Evolutionary conservation across 2,329 filamentous ascomycete genomes (phyloP).

Genomic region (Rosellinia necatrix): DNA sequence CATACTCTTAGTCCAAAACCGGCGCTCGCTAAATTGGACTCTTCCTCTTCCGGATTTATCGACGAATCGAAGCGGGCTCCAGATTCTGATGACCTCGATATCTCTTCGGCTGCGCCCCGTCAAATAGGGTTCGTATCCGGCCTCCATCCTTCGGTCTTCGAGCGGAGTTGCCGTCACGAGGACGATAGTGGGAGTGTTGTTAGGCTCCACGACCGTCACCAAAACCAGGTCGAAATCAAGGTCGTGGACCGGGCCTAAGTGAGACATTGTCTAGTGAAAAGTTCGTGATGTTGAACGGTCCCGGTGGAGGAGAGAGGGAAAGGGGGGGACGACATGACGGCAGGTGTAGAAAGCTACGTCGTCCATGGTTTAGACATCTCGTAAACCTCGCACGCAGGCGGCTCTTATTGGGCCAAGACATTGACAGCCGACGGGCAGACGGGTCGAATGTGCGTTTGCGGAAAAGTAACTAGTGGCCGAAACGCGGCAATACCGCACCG

Average conservation of each 20-base stretch:
- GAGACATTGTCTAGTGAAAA: not conserved
- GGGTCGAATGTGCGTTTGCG: slow-evolving; percentile 8
- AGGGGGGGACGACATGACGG: no score
- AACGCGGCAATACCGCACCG: not conserved
- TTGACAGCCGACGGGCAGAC: not conserved
- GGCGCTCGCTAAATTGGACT: slow-evolving; percentile 6
- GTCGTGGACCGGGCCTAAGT: slow-evolving; percentile 5
- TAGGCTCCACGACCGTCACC: no score
- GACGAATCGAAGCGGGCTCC: slow-evolving; percentile 12
- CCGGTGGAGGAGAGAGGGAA: not conserved
- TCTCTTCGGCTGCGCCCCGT: slow-evolving; percentile 12
- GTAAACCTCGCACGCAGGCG: not conserved
- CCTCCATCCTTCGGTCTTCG: not conserved
- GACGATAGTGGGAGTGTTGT: not conserved
- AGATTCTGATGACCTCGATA: slow-evolving; percentile 6
- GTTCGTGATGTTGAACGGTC: not conserved
- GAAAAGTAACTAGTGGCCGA: slow-evolving; percentile 2
- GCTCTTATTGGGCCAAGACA: not conserved
- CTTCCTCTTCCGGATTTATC: not conserved
- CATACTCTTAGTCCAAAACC: not conserved
- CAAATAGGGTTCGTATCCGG: slow-evolving; percentile 26
- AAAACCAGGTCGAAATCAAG: not conserved
- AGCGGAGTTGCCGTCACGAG: slow-evolving; percentile 7
- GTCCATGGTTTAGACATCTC: slow-evolving; percentile 2
- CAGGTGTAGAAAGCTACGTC: no score